Evolutionary conservation across 495 filamentous ascomycete species (phyloP), one percentile per base, ranked within the genome.

Genomic region (Tetracladium setigerum): DNA sequence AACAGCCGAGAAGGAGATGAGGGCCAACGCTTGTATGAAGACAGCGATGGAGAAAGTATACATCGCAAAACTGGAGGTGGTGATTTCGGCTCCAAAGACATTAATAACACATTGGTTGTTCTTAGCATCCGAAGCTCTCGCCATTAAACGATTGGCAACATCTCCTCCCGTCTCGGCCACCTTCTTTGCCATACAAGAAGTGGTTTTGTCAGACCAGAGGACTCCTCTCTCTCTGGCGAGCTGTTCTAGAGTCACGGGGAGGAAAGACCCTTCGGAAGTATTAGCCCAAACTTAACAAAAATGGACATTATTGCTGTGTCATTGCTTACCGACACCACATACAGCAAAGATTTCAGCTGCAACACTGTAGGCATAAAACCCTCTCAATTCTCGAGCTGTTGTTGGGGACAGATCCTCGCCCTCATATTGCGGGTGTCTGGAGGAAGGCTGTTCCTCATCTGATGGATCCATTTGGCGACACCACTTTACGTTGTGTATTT

Each of bases 61-160:
- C 85, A 98, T 89, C 49, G 94, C 92, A 65, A 96, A 96, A 67
- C 87, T 94, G 14, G 92, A 89, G 10, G 92, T 95, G 62, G 95
- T 96, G 59, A 97, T 81, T 55, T 95, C 88, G 33, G 78, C 62
- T 8, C 92, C 92, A 33, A 95, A 67, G 8, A 97, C 66, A 46
- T 81, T 76, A 52, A 97, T 76, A 44, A 97, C 69, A 56, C 92
- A 98, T 58, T 94, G 89, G 22, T 76, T 76, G 34, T 46, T 44
- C 34, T 55, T 41, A 38, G 50, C 35, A 42, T 62, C 61, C 0
- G 38, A 8, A 24, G 45, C 45, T 62, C 47, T 56, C 41, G 47
- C 37, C 14, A 55, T 42, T 30, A 55, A 32, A 35, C 34, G 30
- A 9, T 44, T 60, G 18, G 17, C 30, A 13, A 19, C 41, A 30